Base-by-base conservation (phyloP, 768 basidiomycete species). In the Lentinula boryana region DNA sequence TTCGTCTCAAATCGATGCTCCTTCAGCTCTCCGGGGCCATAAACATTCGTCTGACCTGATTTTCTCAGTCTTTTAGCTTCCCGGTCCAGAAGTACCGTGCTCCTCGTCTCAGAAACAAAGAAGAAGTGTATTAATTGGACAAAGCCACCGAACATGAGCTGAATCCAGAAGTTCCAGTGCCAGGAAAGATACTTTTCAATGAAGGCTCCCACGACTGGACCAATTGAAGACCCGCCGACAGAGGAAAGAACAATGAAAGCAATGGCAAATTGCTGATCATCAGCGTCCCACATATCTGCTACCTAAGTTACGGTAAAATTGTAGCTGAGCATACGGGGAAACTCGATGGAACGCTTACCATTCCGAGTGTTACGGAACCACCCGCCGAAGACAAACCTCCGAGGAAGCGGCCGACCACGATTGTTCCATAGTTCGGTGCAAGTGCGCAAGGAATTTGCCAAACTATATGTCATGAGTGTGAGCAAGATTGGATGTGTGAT, bases 391-490 rank as follows among this genome's bases (percentile, higher is more conserved):
- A 62, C 31, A 62, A 38, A 35, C 61, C 61, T 35, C 61, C 61
- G 13, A 62, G 33, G 48, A 62, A 62, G 15, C 61, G 61, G n/a
- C 36, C 55, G 48, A 62, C 56, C 15, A 62, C 61, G 44, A 62
- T 62, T 9, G 61, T 62, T 32, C 46, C 48, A 35, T 58, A 62
- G 40, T 57, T 62, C 35, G 48, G 61, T 4, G 61, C 61, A 7
- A 62, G 56, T 4, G 61, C 61, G 46, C 61, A 62, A 32, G 61
- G 61, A 27, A 62, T 49, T 23, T 62, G 61, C 61, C 61, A 62
- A 27, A 62, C 56, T 57, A 46, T 2, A 23, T 21, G 16, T 9
- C 12, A 27, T 13, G 10, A 27, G 33, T 10, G 16, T 33, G 53
- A 16, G 32, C 21, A 57, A 41, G 10, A n/a, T 5, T 15, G 18